phyloP scores from a whole-genome alignment of 2,329 filamentous ascomycete species.

The Hymenotorrendiella dingleyae region DNA sequence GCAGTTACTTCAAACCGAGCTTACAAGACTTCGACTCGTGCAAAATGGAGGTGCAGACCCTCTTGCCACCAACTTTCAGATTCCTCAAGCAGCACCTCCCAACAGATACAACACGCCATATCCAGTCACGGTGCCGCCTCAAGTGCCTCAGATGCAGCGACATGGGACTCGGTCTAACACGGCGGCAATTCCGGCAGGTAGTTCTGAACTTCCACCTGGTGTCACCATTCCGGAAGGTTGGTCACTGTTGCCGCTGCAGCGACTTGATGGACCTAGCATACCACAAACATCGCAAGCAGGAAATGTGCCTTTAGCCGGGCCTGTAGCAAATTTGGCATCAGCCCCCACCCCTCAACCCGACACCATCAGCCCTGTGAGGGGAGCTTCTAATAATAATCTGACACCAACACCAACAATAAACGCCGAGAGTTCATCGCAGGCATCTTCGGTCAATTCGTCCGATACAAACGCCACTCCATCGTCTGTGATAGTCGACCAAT shows the following conservation, averaged over 20 bases:
- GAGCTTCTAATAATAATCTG: slow-evolving; percentile 26
- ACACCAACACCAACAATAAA: slow-evolving; percentile 19
- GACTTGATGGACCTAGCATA: slow-evolving; percentile 27
- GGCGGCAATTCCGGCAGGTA: slow-evolving; percentile 52
- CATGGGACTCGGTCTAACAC: slow-evolving; percentile 42
- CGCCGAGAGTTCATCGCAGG: slow-evolving; percentile 19
- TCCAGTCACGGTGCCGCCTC: slow-evolving; percentile 5
- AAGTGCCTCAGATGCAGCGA: slow-evolving; percentile 31
- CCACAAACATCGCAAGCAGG: slow-evolving; percentile 10
- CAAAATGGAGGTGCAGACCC: slow-evolving; percentile 22
- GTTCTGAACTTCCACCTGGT: slow-evolving; percentile 55
- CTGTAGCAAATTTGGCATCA: slow-evolving; percentile 18
- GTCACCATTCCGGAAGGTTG: slow-evolving; percentile 60
- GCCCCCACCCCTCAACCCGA: slow-evolving; percentile 20
- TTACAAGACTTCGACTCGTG: slow-evolving; percentile 53
- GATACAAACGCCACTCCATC: slow-evolving; percentile 22
- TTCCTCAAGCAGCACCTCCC: slow-evolving; percentile 19
- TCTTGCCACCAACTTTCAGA: slow-evolving; percentile 21
- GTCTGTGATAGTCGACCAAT: slow-evolving; percentile 22
- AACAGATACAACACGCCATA: slow-evolving; percentile 4
- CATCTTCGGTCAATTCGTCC: slow-evolving; percentile 24
- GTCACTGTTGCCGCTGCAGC: slow-evolving; percentile 57
- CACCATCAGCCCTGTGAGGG: slow-evolving; percentile 21
- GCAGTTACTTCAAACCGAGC: slow-evolving; percentile 60
- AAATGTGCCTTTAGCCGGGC: slow-evolving; percentile 11